Base-by-base conservation (phyloP, 257 asterid genomes). In the Euphrasia confusa region DNA sequence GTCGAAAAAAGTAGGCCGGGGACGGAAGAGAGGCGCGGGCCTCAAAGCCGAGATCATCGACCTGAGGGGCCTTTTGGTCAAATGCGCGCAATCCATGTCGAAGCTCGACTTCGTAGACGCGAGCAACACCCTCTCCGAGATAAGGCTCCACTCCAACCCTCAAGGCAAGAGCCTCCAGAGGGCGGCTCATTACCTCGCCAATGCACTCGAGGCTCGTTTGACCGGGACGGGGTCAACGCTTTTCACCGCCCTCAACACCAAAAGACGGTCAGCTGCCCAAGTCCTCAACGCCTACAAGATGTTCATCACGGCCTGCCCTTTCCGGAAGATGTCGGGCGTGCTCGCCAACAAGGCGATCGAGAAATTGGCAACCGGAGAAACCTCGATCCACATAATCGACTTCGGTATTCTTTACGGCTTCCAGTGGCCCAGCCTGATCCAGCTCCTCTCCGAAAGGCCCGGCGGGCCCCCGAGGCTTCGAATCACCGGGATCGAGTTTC, bases 361-460 rank as follows among this genome's bases (percentile, higher is more conserved):
- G 56, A 78, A 78, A 28, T 63, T 78, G 1, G 78, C 83, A 0
- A 4, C 3, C 0, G 17, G 58, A 5, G 76, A 78, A 1, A 17
- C 63, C 1, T 67, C 74, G 3, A 76, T 82, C 18, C 88, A 82
- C 53, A 68, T 82, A 1, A 54, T 78, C 1, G 87, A 78, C 28
- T 74, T 82, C 12, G 87, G 87, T 6, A 78, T 76, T 33, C 61
- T 78, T 18, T 79, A 82, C 14, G 88, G 88, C 1, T 79, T 66
- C 65, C 88, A 82, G 17, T 82, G 88, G 88, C 88, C 88, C 7
- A 74, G 81, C 58, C 58, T 82, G 4, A 79, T 82, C 42, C 80
- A 82, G 39, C 47, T 68, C 7, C 69, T 82, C 1, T 82, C 88
- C 1, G 71, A 77, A n/a, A 32, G 81, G 37, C 63, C 49, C 1